Evolutionary conservation across 176 grass and related monocot genomes (phyloP).

Genomic region (Ananas comosus): DNA sequence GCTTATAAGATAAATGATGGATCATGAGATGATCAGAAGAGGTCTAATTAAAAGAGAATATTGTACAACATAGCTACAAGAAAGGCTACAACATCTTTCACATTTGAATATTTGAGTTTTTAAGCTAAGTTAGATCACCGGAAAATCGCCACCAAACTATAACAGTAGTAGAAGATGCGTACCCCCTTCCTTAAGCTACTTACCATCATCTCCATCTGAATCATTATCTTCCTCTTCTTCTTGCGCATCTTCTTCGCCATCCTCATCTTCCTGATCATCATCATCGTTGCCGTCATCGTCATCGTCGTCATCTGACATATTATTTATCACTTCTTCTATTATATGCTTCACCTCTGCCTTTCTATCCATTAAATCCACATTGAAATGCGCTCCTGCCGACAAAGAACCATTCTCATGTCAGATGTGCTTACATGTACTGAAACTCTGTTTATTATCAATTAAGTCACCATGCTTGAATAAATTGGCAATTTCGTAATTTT

Average conservation of each 20-base stretch:
- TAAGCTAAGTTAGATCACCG: too few species aligned
- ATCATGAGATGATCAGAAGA: too few species aligned
- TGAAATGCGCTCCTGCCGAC: conserved; percentile 62
- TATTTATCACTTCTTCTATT: conserved; percentile 91
- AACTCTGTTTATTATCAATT: neutral
- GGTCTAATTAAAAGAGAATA: too few species aligned
- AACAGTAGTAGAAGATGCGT: too few species aligned
- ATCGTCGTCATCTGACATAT: conserved; percentile 61
- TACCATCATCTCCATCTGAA: conserved; percentile 24
- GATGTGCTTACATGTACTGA: neutral
- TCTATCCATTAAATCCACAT: conserved; percentile 81
- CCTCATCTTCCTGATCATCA: conserved; percentile 10
- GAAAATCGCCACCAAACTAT: too few species aligned
- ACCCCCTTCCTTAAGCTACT: conserved; percentile 8
- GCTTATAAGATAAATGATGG: too few species aligned
- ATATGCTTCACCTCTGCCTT: conserved; percentile 83
- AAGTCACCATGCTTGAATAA: neutral
- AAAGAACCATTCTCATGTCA: neutral
- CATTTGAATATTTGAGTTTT: too few species aligned
- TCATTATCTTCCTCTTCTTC: conserved; percentile 14
- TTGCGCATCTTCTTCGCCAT: neutral
- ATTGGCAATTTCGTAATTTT: neutral
- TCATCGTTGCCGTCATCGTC: conserved; percentile 41
- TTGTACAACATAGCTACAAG: too few species aligned
- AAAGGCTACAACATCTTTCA: too few species aligned